These are phyloP conservation scores for Boletus reticulatus DNA, from an alignment of 768 basidiomycete species.

Conservation along the genomic window DNA sequence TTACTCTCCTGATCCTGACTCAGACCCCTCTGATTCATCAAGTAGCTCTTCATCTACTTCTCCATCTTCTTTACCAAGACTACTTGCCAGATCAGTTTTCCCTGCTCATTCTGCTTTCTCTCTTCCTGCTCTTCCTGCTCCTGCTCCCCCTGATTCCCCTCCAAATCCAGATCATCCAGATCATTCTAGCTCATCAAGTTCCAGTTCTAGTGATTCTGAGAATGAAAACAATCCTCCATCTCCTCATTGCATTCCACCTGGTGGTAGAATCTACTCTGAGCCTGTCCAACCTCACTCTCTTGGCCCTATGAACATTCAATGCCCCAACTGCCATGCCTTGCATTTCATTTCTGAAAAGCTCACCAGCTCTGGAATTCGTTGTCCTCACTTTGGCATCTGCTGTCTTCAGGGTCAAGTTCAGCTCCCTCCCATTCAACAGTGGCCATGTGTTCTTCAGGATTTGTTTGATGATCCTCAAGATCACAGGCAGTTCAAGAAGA, in stretches of 20 bases:
- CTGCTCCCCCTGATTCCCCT: no score
- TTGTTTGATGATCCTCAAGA: conserved; percentile 16
- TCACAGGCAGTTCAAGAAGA: conserved; percentile 20
- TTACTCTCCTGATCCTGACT: no score
- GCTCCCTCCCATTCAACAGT: conserved; percentile 18
- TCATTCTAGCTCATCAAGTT: no score
- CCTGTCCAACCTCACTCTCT: conserved; percentile 3
- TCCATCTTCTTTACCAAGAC: no score
- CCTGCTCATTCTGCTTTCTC: no score
- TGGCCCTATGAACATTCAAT: conserved; percentile 5
- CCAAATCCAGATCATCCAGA: no score
- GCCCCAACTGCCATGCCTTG: conserved; percentile 15
- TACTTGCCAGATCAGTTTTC: no score
- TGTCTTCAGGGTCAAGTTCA: conserved; percentile 28
- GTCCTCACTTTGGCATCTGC: conserved; percentile 24
- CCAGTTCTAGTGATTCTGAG: no score
- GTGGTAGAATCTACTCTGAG: conserved; percentile 9
- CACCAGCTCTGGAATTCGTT: background rate
- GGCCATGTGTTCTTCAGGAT: conserved; percentile 12
- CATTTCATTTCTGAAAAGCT: conserved; percentile 19
- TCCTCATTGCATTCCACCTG: background rate
- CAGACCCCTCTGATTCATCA: no score
- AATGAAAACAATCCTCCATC: background rate
- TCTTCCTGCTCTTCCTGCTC: no score
- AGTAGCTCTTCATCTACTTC: no score